Percentiles rank a stretch among this genome's conserved stretches.
phyloP scores from a whole-genome alignment of 768 basidiomycete species.

The Mycena leptocephala region DNA sequence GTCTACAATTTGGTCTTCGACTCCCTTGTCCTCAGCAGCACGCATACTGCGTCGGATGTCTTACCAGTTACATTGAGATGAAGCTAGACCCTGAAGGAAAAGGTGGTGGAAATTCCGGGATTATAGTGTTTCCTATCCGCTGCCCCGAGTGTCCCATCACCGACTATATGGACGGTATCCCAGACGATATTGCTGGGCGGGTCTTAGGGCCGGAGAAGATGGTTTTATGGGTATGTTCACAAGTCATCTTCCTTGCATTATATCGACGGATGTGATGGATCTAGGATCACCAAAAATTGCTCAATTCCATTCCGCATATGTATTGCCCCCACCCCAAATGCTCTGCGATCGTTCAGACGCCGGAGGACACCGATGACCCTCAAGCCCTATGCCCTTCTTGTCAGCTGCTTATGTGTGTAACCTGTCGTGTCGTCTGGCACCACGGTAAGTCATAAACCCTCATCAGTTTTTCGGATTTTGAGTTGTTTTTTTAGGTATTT shows the following conservation, averaged over 20 bases:
- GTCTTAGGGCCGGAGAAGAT: conserved; percentile 51
- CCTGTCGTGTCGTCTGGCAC: conserved; percentile 55
- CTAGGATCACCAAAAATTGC: conserved; percentile 54
- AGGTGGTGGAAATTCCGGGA: conserved; percentile 42
- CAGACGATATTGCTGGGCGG: conserved; percentile 51
- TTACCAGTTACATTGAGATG: conserved; percentile 51
- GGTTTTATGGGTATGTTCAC: conserved; percentile 50
- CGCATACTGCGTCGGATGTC: conserved; percentile 54
- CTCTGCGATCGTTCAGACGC: conserved; percentile 52
- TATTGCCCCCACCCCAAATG: conserved; percentile 59
- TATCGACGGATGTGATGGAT: neutral
- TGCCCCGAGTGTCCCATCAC: conserved; percentile 54
- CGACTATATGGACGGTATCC: conserved; percentile 53
- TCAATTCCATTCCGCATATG: conserved; percentile 51
- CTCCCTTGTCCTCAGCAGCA: conserved; percentile 55
- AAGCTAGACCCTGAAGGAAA: conserved; percentile 54
- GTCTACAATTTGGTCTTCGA: conserved; percentile 51
- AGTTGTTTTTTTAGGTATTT: conserved; percentile 35
- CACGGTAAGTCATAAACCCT: conserved; percentile 38
- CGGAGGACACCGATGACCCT: conserved; percentile 52
- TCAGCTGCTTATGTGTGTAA: conserved; percentile 49
- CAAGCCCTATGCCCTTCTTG: conserved; percentile 54
- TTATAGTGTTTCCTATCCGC: conserved; percentile 54
- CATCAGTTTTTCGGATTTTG: neutral
- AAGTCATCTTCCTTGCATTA: neutral